These are phyloP conservation scores for Paecilomyces sp. DNA, from an alignment of 2,329 filamentous ascomycete species.

Conservation along the genomic window DNA sequence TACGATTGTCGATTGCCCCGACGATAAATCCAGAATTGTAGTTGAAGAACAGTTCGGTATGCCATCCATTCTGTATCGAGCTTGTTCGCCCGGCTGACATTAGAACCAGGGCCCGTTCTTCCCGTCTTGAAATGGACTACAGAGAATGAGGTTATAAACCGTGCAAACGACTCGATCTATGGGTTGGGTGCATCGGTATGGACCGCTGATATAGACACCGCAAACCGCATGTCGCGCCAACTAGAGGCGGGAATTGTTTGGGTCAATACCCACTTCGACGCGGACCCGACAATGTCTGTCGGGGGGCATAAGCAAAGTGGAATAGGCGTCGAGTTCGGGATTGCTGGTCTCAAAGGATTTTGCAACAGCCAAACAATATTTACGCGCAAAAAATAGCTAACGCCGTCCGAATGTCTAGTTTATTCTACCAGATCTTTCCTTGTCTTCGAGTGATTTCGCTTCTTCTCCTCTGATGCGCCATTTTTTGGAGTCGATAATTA, in stretches of 20 bases:
- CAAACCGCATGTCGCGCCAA: conserved; percentile 37
- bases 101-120: conserved; percentile 45
- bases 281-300: conserved; percentile 65
- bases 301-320: conserved; percentile 59
- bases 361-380: not conserved
- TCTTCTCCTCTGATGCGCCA: not conserved
- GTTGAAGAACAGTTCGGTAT: conserved; percentile 45
- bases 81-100: not conserved
- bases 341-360: not conserved
- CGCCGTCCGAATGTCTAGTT: not conserved
- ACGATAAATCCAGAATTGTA: conserved; percentile 34
- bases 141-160: conserved; percentile 39
- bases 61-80: not conserved
- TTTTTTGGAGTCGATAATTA: not conserved
- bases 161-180: conserved; percentile 45
- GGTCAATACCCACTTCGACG: conserved; percentile 56
- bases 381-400: not conserved
- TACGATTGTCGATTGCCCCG: conserved; percentile 30
- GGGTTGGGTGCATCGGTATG: conserved; percentile 45
- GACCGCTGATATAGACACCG: conserved; percentile 43
- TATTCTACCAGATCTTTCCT: not conserved
- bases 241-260: conserved; percentile 44
- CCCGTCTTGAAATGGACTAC: conserved; percentile 40
- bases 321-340: conserved; percentile 65
- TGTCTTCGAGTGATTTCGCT: not conserved